phyloP scores from a whole-genome alignment of 2,329 filamentous ascomycete genomes.

The Ophiostoma sp. region DNA sequence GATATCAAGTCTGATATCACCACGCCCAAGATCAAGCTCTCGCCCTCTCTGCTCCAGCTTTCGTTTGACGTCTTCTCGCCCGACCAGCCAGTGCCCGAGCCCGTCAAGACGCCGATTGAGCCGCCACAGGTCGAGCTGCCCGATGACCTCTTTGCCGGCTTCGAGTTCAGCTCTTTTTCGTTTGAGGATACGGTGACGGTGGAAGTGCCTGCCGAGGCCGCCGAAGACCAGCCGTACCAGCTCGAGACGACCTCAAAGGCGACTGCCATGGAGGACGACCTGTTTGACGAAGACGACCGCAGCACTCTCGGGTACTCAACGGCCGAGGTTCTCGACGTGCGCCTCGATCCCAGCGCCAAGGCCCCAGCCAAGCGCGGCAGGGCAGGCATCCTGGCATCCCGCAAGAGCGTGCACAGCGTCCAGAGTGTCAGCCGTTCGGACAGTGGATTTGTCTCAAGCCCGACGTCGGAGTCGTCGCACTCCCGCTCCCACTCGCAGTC shows the following conservation, averaged over 20 bases:
- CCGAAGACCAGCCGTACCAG: conserved; percentile 21
- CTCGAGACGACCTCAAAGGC: conserved; percentile 30
- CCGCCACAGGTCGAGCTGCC: conserved; percentile 21
- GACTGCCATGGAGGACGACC: conserved; percentile 40
- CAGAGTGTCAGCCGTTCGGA: conserved; percentile 37
- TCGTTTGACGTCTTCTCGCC: not conserved
- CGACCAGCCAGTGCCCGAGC: not conserved
- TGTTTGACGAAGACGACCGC: conserved; percentile 38
- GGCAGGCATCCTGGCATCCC: not conserved
- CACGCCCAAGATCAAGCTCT: not conserved
- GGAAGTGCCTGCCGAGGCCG: conserved; percentile 27
- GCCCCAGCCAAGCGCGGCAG: conserved; percentile 29
- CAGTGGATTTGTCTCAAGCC: conserved; percentile 47
- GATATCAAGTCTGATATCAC: not conserved
- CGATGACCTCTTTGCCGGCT: conserved; percentile 29
- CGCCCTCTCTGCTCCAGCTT: not conserved
- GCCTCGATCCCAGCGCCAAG: conserved; percentile 44
- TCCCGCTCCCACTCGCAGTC: conserved; percentile 24
- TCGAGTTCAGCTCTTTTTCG: conserved; percentile 36
- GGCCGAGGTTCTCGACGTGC: conserved; percentile 39
- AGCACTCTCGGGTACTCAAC: conserved; percentile 33
- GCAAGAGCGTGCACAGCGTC: conserved; percentile 20
- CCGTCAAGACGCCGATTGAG: conserved; percentile 7
- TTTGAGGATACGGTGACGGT: conserved; percentile 32
- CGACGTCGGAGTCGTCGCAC: conserved; percentile 38